phyloP scores from a whole-genome alignment of 371 early-diverging fungal genomes.

The Basidiobolus meristosporus region DNA sequence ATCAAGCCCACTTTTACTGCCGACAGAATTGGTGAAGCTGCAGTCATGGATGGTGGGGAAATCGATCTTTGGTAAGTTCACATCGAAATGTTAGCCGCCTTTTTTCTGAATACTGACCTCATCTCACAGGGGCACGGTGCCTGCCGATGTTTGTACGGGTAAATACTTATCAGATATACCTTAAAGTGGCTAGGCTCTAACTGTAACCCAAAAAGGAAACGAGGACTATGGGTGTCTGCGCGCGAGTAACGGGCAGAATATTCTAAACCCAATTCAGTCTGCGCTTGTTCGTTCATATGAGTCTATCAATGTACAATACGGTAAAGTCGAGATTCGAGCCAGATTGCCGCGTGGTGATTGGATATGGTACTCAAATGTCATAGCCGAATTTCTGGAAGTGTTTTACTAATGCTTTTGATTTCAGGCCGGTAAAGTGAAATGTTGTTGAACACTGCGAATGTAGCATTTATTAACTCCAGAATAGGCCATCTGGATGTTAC shows the following conservation, averaged over 20 bases:
- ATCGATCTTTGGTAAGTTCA: conserved; percentile 15
- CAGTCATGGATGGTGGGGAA: conserved; percentile 11
- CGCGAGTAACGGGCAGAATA: background rate
- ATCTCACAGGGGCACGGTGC: too few species aligned
- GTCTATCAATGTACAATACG: conserved; percentile 20
- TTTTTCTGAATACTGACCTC: too few species aligned
- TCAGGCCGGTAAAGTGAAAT: too few species aligned
- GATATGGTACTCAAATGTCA: conserved; percentile 52
- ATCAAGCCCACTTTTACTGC: conserved; percentile 38
- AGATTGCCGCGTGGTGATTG: conserved; percentile 43
- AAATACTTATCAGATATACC: too few species aligned
- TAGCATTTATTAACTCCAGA: too few species aligned
- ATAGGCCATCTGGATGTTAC: conserved; percentile 50
- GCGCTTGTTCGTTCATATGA: background rate
- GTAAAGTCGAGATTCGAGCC: conserved; percentile 41
- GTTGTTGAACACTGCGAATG: too few species aligned
- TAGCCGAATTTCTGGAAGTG: too few species aligned
- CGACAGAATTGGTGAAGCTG: too few species aligned
- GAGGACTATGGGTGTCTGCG: conserved; percentile 1
- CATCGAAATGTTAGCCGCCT: too few species aligned
- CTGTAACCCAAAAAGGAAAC: too few species aligned
- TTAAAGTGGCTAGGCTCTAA: too few species aligned
- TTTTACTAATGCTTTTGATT: too few species aligned
- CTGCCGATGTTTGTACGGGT: conserved; percentile 1
- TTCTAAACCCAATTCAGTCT: conserved; percentile 2